phyloP scores from a whole-genome alignment of 1,284 basidiomycete genomes.

The Takashimella koratensis region DNA sequence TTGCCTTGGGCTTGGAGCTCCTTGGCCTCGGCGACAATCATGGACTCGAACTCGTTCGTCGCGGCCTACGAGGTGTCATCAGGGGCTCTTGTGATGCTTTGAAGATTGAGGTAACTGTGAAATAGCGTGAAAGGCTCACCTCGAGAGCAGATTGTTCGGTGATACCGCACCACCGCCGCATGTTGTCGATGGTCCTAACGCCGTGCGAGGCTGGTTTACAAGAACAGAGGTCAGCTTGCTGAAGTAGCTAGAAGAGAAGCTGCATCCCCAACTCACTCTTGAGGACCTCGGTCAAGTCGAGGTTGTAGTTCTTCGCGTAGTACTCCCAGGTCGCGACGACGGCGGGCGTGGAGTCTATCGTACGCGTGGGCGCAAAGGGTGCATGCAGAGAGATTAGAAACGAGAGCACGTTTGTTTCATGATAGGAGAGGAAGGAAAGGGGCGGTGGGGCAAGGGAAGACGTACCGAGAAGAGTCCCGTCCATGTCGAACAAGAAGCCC shows the following conservation, averaged over 20 bases:
- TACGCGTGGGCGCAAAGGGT: too few relatives aligned
- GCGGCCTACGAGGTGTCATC: constrained; percentile 15
- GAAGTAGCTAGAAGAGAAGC: too few relatives aligned
- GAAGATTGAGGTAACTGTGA: background rate
- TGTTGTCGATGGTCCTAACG: constrained; percentile 66
- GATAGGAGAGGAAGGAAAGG: too few relatives aligned
- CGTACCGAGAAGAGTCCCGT: constrained; percentile 46
- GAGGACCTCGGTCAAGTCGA: constrained; percentile 45
- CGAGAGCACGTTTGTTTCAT: too few relatives aligned
- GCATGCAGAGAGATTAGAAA: too few relatives aligned
- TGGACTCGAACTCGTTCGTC: constrained; percentile 40
- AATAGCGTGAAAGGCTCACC: constrained; percentile 44
- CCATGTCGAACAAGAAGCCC: constrained; percentile 45
- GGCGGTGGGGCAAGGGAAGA: background rate
- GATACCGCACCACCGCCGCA: constrained; percentile 64
- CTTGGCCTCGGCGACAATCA: constrained; percentile 44
- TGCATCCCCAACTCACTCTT: constrained; percentile 42
- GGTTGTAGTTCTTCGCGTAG: constrained; percentile 40
- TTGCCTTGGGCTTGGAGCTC: constrained; percentile 40
- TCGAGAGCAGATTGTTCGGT: constrained; percentile 57
- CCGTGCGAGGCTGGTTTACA: constrained; percentile 62
- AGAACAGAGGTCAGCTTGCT: background rate
- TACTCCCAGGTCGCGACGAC: constrained; percentile 45
- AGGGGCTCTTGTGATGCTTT: background rate
- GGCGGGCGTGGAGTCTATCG: constrained; percentile 47